Percentiles rank a stretch among this genome's conserved stretches.
phyloP scores from a whole-genome alignment of 2,329 filamentous ascomycete species.

The Ophioceras dolichostomum region DNA sequence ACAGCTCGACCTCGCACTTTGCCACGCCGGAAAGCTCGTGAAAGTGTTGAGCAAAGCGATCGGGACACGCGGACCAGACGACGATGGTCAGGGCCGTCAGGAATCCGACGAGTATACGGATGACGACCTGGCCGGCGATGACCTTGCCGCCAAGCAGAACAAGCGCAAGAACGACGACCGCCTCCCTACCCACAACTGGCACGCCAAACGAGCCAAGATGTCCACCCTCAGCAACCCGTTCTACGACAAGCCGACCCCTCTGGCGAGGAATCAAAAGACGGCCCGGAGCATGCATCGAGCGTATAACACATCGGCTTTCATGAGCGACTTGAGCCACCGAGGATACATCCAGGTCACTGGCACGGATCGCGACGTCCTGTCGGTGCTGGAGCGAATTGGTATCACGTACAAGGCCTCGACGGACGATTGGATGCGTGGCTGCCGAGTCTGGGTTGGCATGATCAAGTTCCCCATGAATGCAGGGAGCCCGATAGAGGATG shows the following conservation, averaged over 20 bases:
- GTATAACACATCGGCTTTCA: not conserved
- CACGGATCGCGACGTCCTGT: not conserved
- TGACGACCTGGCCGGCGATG: not conserved
- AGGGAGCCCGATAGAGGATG: not conserved
- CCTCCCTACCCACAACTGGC: slow-evolving; percentile 90
- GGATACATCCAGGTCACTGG: slow-evolving; percentile 75
- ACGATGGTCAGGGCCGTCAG: slow-evolving; percentile 7
- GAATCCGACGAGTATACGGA: slow-evolving; percentile 18
- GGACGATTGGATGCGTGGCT: not conserved
- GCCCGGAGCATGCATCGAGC: slow-evolving; percentile 1
- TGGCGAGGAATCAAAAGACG: slow-evolving; percentile 1
- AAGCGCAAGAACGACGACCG: slow-evolving; percentile 82
- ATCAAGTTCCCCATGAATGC: not conserved
- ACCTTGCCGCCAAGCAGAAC: not conserved
- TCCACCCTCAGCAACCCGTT: slow-evolving; percentile 38
- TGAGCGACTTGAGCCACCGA: slow-evolving; percentile 84
- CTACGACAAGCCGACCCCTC: slow-evolving; percentile 1
- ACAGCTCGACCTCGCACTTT: no score
- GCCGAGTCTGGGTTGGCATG: slow-evolving; percentile 1
- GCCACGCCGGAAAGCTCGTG: no score
- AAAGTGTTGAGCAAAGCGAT: no score
- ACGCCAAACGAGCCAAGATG: slow-evolving; percentile 86
- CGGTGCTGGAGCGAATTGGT: slow-evolving; percentile 3
- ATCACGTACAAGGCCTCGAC: not conserved
- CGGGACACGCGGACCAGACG: no score